These are phyloP conservation scores for Leonotis leonurus DNA, from an alignment of 257 asterid genomes.

Conservation along the genomic window DNA sequence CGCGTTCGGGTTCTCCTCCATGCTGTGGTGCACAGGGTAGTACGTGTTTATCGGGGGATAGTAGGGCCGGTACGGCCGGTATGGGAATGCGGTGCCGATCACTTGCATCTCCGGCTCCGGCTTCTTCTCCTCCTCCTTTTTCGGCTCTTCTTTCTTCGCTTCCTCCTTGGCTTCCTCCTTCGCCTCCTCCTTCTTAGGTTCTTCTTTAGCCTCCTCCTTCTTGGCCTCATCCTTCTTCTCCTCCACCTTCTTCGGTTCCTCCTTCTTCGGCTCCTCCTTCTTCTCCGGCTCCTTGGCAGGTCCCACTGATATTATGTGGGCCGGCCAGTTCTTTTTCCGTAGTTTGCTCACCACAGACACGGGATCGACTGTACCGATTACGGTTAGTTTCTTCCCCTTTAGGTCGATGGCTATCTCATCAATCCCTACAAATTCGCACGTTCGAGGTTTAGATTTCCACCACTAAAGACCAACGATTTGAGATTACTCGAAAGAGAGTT, in stretches of 20 bases:
- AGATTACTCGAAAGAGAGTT: background rate
- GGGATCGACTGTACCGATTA: slow-evolving; percentile 84
- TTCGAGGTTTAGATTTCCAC: background rate
- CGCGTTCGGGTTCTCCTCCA: slow-evolving; percentile 82
- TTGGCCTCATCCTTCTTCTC: slow-evolving; percentile 40
- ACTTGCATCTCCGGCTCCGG: slow-evolving; percentile 27
- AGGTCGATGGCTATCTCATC: slow-evolving; percentile 63
- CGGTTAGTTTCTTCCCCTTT: slow-evolving; percentile 61
- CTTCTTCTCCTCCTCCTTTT: slow-evolving; percentile 35
- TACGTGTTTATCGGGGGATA: slow-evolving; percentile 34
- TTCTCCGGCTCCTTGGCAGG: slow-evolving; percentile 75
- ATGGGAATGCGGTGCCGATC: slow-evolving; percentile 35
- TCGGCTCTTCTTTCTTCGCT: slow-evolving; percentile 1
- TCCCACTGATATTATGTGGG: slow-evolving; percentile 61
- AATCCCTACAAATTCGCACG: slow-evolving; percentile 38
- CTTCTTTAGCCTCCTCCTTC: slow-evolving; percentile 36
- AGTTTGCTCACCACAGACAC: slow-evolving; percentile 68
- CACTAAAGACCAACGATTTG: background rate
- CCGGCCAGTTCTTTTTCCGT: slow-evolving; percentile 68
- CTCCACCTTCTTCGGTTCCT: slow-evolving; percentile 67
- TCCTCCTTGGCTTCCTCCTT: slow-evolving; percentile 19
- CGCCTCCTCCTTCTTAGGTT: slow-evolving; percentile 24
- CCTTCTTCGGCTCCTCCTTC: slow-evolving; percentile 83
- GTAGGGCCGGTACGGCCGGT: slow-evolving; percentile 40
- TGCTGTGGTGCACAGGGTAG: slow-evolving; percentile 48